Conservation (phyloP, 257 asterid species). For the Coffea eugenioides region DNA sequence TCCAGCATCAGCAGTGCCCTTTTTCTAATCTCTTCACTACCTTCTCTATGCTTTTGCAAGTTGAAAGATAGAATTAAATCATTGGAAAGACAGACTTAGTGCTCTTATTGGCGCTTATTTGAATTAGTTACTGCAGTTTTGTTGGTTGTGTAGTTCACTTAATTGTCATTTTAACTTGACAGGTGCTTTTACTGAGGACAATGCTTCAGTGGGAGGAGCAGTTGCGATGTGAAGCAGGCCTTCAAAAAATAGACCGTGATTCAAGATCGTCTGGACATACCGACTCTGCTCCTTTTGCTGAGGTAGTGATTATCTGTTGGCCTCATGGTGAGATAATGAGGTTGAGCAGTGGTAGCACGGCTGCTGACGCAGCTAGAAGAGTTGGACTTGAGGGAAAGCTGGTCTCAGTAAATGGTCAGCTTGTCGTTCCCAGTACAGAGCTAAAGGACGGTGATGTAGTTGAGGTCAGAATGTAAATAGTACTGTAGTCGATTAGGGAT, state of each 20-base stretch:
- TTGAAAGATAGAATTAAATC: too few relatives aligned
- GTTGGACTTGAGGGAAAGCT: constrained; percentile 77
- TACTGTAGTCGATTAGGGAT: neutral
- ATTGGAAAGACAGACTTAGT: neutral
- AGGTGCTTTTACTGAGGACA: constrained; percentile 82
- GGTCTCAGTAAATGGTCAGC: constrained; percentile 83
- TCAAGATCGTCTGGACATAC: constrained; percentile 24
- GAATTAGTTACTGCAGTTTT: neutral
- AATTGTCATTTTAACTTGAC: constrained; percentile 1
- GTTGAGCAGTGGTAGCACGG: constrained; percentile 86
- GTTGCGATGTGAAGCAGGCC: constrained; percentile 74
- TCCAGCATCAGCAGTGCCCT: neutral
- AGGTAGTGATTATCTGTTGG: constrained; percentile 91
- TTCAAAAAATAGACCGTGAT: constrained; percentile 28
- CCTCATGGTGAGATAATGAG: constrained; percentile 93
- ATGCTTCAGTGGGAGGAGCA: constrained; percentile 99
- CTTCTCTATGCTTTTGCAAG: neutral
- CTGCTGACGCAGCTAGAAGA: constrained; percentile 91
- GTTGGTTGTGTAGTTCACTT: neutral
- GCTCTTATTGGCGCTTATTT: neutral
- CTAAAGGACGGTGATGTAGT: constrained; percentile 95
- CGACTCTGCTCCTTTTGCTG: constrained; percentile 48
- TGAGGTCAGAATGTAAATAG: constrained; percentile 63
- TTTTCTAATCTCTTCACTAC: neutral
- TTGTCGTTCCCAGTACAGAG: constrained; percentile 76